Evolutionary conservation across 169 alveolate genomes (phyloP).

Genomic region (Perkinsus chesapeaki): DNA sequence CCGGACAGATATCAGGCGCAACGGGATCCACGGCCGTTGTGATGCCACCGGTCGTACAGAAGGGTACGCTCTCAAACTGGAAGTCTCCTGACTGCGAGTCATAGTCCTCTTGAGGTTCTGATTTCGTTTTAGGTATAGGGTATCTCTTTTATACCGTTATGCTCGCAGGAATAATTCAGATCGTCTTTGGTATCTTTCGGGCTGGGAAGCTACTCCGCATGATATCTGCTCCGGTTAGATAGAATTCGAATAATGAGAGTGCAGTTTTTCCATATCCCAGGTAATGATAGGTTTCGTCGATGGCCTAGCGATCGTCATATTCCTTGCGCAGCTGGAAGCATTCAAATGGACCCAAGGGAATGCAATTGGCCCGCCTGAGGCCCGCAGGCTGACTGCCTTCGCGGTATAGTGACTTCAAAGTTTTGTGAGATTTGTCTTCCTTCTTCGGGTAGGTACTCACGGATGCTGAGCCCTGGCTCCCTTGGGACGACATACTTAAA

Average conservation of each 20-base stretch:
- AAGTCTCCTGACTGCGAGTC: too few relatives aligned
- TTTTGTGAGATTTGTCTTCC: too few relatives aligned
- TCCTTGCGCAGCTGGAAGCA: conserved; percentile 1
- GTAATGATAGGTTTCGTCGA: conserved; percentile 10
- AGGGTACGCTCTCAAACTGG: too few relatives aligned
- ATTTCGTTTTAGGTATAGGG: neutral
- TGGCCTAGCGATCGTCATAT: conserved; percentile 10
- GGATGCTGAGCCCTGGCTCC: neutral
- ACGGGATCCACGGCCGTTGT: conserved; percentile 13
- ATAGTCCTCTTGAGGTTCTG: too few relatives aligned
- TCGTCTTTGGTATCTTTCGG: neutral
- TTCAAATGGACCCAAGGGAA: neutral
- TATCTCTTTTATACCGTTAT: conserved; percentile 4
- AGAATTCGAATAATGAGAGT: too few relatives aligned
- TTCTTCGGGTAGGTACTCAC: neutral
- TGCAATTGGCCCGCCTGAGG: neutral
- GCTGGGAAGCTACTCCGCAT: neutral
- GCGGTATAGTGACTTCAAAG: too few relatives aligned
- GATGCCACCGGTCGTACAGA: neutral
- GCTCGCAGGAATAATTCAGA: neutral
- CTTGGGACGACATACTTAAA: neutral
- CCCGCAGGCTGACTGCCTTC: neutral
- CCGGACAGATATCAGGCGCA: conserved; percentile 16
- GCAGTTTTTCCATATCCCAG: neutral
- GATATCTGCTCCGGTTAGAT: neutral